Evolutionary conservation across 805 yeast genomes (phyloP).

Genomic region (Hanseniaspora valbyensis): DNA sequence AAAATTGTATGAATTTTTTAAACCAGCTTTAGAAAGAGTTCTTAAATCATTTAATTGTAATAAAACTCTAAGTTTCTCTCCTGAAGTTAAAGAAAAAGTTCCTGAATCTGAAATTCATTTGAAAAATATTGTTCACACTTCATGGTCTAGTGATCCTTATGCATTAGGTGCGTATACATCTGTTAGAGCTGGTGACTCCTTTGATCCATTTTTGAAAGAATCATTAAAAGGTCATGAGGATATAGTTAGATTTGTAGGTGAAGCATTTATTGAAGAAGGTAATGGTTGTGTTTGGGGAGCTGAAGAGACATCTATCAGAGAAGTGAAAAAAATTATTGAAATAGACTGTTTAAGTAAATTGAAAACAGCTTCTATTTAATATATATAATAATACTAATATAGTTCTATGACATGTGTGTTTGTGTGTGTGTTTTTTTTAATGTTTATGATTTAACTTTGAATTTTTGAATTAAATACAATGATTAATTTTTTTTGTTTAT

Average conservation of each 20-base stretch:
- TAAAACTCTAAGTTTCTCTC: not conserved
- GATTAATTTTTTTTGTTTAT: too few species aligned
- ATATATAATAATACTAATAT: too few species aligned
- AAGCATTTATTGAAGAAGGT: constrained; percentile 66
- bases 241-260: constrained; percentile 65
- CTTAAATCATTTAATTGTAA: constrained; percentile 19
- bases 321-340: constrained; percentile 29
- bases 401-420: too few species aligned
- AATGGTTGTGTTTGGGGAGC: constrained; percentile 85
- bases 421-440: too few species aligned
- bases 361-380: not conserved
- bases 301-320: constrained; percentile 52
- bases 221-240: constrained; percentile 44
- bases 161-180: constrained; percentile 69
- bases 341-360: not conserved
- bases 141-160: constrained; percentile 69
- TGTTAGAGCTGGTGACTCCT: constrained; percentile 48
- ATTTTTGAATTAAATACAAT: too few species aligned
- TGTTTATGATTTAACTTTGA: too few species aligned
- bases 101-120: constrained; percentile 30
- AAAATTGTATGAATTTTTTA: constrained; percentile 46
- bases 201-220: constrained; percentile 45
- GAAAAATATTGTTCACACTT: constrained; percentile 35
- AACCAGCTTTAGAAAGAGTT: constrained; percentile 36
- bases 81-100: not conserved